phyloP scores from a whole-genome alignment of 129 eudicot genomes.

The Tanacetum coccineum region DNA sequence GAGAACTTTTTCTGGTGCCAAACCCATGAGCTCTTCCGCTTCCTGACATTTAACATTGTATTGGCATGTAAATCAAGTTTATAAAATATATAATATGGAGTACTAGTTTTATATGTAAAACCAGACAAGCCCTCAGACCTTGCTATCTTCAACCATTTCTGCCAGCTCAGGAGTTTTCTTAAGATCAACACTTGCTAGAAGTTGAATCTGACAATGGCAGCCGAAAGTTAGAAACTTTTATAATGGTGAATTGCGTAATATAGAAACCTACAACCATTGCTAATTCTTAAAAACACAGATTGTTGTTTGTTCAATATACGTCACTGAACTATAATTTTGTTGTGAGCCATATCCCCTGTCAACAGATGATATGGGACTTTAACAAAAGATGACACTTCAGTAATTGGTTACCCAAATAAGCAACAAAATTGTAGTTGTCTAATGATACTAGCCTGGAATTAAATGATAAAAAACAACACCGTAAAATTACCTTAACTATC shows the following conservation, averaged over 20 bases:
- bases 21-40: constrained; percentile 60
- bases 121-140: constrained; percentile 33
- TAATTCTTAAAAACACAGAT: too few species aligned
- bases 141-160: constrained; percentile 61
- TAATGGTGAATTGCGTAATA: too few species aligned
- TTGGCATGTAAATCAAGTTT: neutral
- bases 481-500: constrained; percentile 53
- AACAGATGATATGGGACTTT: too few species aligned
- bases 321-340: too few species aligned
- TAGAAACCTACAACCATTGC: too few species aligned
- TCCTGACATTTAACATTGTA: constrained; percentile 36
- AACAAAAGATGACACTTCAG: too few species aligned
- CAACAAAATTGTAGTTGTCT: too few species aligned
- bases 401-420: too few species aligned
- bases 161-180: constrained; percentile 71
- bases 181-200: constrained; percentile 49
- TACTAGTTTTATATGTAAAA: constrained; percentile 5
- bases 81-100: constrained; percentile 1
- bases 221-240: constrained; percentile 12
- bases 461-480: neutral
- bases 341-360: too few species aligned
- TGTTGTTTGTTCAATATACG: too few species aligned
- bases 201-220: constrained; percentile 51
- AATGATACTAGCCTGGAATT: neutral
- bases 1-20: constrained; percentile 67